Percentiles rank a stretch among this genome's conserved stretches.
Conservation (phyloP, 2,329 filamentous ascomycete species). For the Talaromyces sp. region DNA sequence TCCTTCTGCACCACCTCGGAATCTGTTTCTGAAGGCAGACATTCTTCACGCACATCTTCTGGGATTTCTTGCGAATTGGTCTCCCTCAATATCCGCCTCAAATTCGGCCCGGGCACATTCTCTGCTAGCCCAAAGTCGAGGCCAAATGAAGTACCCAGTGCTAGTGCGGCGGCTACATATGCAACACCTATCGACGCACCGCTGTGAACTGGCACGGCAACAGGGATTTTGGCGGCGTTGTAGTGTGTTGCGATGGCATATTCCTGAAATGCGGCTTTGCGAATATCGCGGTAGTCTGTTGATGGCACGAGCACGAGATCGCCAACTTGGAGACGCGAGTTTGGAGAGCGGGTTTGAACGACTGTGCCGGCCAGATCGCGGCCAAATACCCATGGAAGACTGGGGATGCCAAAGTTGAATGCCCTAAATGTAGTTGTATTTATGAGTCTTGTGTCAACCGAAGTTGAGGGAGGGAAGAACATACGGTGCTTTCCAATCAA, state of each 20-base stretch:
- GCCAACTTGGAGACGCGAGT: constrained; percentile 50
- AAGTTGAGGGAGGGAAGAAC: constrained; percentile 20
- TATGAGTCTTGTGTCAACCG: too few relatives aligned
- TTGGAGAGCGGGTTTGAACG: constrained; percentile 40
- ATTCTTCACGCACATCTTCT: constrained; percentile 58
- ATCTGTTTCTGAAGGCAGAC: constrained; percentile 48
- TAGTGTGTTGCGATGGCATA: constrained; percentile 61
- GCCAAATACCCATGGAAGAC: constrained; percentile 63
- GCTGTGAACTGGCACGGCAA: constrained; percentile 47
- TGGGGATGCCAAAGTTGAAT: constrained; percentile 65
- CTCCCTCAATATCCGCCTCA: constrained; percentile 3
- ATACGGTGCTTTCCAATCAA: constrained; percentile 71
- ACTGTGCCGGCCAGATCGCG: constrained; percentile 65
- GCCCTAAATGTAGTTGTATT: constrained; percentile 43
- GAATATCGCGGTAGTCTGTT: constrained; percentile 67
- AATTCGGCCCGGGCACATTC: constrained; percentile 7
- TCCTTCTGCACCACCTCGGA: constrained; percentile 53
- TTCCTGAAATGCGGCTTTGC: constrained; percentile 68
- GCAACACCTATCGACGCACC: constrained; percentile 65
- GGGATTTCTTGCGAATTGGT: constrained; percentile 49
- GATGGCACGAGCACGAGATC: constrained; percentile 52
- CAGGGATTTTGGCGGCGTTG: constrained; percentile 60
- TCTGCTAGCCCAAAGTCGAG: constrained; percentile 49
- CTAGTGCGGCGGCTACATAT: constrained; percentile 63
- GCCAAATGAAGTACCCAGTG: constrained; percentile 65